Percentiles rank a stretch among this genome's conserved stretches.
Conservation (phyloP, 2,329 filamentous ascomycete genomes). For the Claviceps cyperi region DNA sequence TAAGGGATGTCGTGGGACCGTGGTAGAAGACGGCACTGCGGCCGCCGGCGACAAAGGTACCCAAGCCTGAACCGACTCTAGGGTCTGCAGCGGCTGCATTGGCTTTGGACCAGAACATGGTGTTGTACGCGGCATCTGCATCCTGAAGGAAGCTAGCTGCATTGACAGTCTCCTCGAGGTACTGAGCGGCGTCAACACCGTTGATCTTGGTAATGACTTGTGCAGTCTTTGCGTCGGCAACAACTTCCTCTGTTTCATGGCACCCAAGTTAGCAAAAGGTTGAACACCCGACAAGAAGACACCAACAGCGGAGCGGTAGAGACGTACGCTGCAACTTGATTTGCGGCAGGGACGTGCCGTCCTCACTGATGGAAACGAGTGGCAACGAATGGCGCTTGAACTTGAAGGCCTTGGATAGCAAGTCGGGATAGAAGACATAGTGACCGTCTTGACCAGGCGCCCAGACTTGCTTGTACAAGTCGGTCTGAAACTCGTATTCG, state of each 20-base stretch:
- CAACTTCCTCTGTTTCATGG: constrained; percentile 8
- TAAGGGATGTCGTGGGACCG: constrained; percentile 20
- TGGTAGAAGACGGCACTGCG: constrained; percentile 14
- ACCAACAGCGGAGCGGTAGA: no score
- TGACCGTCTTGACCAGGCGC: constrained; percentile 49
- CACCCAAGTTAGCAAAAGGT: not conserved
- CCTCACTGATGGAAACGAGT: constrained; percentile 26
- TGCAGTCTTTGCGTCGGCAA: constrained; percentile 10
- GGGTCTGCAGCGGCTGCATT: constrained; percentile 5
- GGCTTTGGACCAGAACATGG: constrained; percentile 19
- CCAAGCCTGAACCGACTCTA: constrained; percentile 5
- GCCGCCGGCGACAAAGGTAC: constrained; percentile 19
- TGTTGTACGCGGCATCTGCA: constrained; percentile 21
- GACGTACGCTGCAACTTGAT: constrained; percentile 11
- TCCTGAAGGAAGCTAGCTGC: constrained; percentile 12
- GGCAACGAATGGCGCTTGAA: constrained; percentile 12
- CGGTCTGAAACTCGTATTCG: constrained; percentile 40
- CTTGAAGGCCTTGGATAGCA: constrained; percentile 6
- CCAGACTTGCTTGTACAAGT: constrained; percentile 35
- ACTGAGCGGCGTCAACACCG: constrained; percentile 12
- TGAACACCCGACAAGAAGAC: no score
- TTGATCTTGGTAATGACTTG: constrained; percentile 14
- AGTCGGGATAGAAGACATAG: constrained; percentile 22
- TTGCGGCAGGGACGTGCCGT: constrained; percentile 11
- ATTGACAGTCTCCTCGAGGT: constrained; percentile 10